Percentiles rank a stretch among this genome's conserved stretches.
phyloP scores from a whole-genome alignment of 495 filamentous ascomycete species.

The Tirmania nivea region DNA sequence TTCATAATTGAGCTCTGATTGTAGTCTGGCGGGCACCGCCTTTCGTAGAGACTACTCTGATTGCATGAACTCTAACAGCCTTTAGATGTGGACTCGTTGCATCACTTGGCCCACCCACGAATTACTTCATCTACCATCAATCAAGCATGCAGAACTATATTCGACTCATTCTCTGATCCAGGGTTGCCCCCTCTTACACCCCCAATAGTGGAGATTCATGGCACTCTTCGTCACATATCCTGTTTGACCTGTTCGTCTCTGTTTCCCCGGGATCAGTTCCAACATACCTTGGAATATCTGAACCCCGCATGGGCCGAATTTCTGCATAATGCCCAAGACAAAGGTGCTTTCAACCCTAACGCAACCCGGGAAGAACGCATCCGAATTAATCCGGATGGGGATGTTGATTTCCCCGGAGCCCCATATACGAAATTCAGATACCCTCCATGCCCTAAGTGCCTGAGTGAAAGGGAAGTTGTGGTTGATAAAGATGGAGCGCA shows the following conservation, averaged over 20 bases:
- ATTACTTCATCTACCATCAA: conserved; percentile 15
- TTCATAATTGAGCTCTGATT: neutral
- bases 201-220: conserved; percentile 52
- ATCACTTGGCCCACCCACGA: conserved; percentile 51
- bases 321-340: conserved; percentile 42
- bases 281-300: conserved; percentile 47
- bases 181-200: neutral
- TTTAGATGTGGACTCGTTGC: conserved; percentile 76
- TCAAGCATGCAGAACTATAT: conserved; percentile 24
- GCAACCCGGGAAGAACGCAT: conserved; percentile 37
- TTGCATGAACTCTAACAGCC: neutral
- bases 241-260: conserved; percentile 58
- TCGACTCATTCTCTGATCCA: neutral
- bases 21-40: too few species aligned
- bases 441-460: conserved; percentile 66
- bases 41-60: neutral
- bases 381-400: conserved; percentile 79
- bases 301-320: conserved; percentile 79
- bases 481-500: conserved; percentile 58
- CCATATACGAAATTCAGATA: conserved; percentile 81
- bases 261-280: conserved; percentile 48
- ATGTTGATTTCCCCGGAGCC: conserved; percentile 74
- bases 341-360: conserved; percentile 59
- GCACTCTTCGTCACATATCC: conserved; percentile 57
- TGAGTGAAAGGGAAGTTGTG: conserved; percentile 42